These are phyloP conservation scores for Globisporangium emineosum DNA, from an alignment of 352 stramenopile genomes.

Conservation along the genomic window DNA sequence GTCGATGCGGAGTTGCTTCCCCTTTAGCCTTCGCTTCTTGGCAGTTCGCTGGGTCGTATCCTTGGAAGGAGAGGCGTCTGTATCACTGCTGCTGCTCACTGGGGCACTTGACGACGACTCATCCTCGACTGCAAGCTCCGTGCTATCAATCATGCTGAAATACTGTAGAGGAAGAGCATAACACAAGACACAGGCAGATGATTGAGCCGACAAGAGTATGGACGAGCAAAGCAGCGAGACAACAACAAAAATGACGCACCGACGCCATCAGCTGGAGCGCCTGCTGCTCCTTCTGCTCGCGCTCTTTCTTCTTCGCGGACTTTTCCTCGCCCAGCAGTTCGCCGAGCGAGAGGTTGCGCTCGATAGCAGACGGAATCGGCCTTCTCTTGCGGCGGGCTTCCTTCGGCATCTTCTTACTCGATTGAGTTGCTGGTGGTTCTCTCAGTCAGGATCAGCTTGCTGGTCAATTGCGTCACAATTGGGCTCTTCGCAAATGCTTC, in stretches of 20 bases:
- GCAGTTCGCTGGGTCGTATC: background rate
- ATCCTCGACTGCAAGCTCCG: slow-evolving; percentile 1
- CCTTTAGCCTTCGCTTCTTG: background rate
- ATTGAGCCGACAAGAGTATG: background rate
- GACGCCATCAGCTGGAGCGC: slow-evolving; percentile 8
- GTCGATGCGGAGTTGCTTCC: background rate
- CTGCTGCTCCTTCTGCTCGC: slow-evolving; percentile 8
- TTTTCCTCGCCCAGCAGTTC: slow-evolving; percentile 4
- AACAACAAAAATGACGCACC: background rate
- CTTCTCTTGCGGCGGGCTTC: slow-evolving; percentile 6
- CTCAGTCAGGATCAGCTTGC: too few species aligned
- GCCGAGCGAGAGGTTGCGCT: background rate
- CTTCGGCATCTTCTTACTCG: background rate
- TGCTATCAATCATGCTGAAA: slow-evolving; percentile 4
- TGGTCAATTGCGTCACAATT: slow-evolving; percentile 1
- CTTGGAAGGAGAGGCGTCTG: background rate
- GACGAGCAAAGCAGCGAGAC: background rate
- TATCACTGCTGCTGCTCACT: slow-evolving; percentile 5
- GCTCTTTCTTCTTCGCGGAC: slow-evolving; percentile 8
- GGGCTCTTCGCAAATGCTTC: background rate
- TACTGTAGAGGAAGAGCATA: background rate
- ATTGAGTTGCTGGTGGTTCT: background rate
- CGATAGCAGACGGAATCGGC: background rate
- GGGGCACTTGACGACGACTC: background rate
- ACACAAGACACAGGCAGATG: background rate